Evolutionary conservation across 2,329 filamentous ascomycete species (phyloP).

Genomic region (Apiospora hydei): DNA sequence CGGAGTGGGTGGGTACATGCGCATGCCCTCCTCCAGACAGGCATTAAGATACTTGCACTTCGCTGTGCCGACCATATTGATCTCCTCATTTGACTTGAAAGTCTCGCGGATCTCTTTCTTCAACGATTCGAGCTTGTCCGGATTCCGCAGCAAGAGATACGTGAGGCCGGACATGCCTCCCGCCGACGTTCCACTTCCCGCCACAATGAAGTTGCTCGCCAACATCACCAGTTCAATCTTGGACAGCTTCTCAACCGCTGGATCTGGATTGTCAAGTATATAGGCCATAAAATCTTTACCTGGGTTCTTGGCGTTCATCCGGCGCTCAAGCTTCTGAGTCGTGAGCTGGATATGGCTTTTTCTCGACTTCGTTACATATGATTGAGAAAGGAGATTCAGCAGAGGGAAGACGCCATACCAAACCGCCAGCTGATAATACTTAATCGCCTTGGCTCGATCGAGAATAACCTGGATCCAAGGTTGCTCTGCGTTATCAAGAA

Average conservation of each 20-base stretch:
- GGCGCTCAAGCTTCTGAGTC: not conserved
- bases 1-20: constrained; percentile 46
- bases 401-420: not conserved
- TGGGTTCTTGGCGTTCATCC: not conserved
- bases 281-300: constrained; percentile 25
- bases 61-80: constrained; percentile 42
- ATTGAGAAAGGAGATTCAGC: not conserved
- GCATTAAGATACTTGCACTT: constrained; percentile 48
- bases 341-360: not conserved
- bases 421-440: not conserved
- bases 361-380: not conserved
- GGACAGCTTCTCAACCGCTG: not conserved
- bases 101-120: constrained; percentile 46
- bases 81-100: constrained; percentile 47
- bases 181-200: constrained; percentile 55
- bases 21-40: constrained; percentile 49
- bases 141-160: constrained; percentile 46
- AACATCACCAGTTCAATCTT: constrained; percentile 2
- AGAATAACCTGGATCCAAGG: constrained; percentile 9
- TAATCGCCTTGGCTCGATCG: not conserved
- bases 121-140: constrained; percentile 41
- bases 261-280: constrained; percentile 19
- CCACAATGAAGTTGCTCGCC: constrained; percentile 30
- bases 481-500: not conserved
- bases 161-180: constrained; percentile 50